phyloP scores from a whole-genome alignment of 495 filamentous ascomycete species.

The Terfezia boudieri region DNA sequence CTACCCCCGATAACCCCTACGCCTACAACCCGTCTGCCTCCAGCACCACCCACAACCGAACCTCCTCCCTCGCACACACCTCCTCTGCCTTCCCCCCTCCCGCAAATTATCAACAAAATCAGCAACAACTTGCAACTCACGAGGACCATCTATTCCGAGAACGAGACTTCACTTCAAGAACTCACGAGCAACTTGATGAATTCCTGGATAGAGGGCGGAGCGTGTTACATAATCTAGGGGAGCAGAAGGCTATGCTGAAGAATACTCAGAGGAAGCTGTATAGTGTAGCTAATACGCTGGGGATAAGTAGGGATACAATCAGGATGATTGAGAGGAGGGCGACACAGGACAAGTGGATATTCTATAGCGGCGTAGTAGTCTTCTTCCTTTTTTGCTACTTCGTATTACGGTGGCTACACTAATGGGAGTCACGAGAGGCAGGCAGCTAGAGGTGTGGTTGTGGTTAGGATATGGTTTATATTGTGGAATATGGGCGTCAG shows the following conservation, averaged over 20 bases:
- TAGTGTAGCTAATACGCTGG: slow-evolving; percentile 79
- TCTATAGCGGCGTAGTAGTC: slow-evolving; percentile 65
- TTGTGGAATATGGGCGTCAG: too few relatives aligned
- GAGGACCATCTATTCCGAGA: slow-evolving; percentile 62
- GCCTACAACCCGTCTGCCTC: slow-evolving; percentile 30
- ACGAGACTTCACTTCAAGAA: slow-evolving; percentile 59
- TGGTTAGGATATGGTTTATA: too few relatives aligned
- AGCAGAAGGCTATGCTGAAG: slow-evolving; percentile 89
- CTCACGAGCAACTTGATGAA: slow-evolving; percentile 68
- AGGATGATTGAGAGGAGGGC: slow-evolving; percentile 83
- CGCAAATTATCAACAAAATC: not conserved
- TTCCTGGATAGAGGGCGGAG: slow-evolving; percentile 79
- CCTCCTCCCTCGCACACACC: slow-evolving; percentile 23
- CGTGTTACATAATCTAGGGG: slow-evolving; percentile 65
- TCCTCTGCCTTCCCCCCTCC: slow-evolving; percentile 14
- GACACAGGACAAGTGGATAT: slow-evolving; percentile 94
- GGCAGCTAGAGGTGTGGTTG: too few relatives aligned
- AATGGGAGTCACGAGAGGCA: slow-evolving; percentile 4
- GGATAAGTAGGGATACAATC: slow-evolving; percentile 86
- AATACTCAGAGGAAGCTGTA: slow-evolving; percentile 78
- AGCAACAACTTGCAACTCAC: not conserved
- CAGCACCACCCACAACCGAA: slow-evolving; percentile 18
- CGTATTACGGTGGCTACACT: slow-evolving; percentile 64
- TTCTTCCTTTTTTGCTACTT: slow-evolving; percentile 86
- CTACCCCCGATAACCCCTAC: slow-evolving; percentile 92